Evolutionary conservation across 306 rosid genomes (phyloP).

Genomic region (Prunus persica): Prunus_persica_NCBIv2 NC_034016.1:12667001-12667500

Average conservation of each 20-base stretch:
- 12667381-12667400: slow-evolving; percentile 18
- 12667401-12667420: slow-evolving; percentile 21
- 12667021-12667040: neutral
- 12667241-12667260: slow-evolving; percentile 51
- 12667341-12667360: slow-evolving; percentile 23
- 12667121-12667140: slow-evolving; percentile 64
- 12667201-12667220: slow-evolving; percentile 37
- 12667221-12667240: slow-evolving; percentile 51
- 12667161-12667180: slow-evolving; percentile 41
- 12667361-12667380: slow-evolving; percentile 27
- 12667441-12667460: neutral
- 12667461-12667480: slow-evolving; percentile 27
- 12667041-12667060: neutral
- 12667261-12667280: slow-evolving; percentile 34
- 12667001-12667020: neutral
- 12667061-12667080: neutral
- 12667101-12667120: slow-evolving; percentile 49
- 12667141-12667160: slow-evolving; percentile 46
- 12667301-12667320: slow-evolving; percentile 48
- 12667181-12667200: slow-evolving; percentile 27
- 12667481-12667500: slow-evolving; percentile 5
- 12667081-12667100: slow-evolving; percentile 29
- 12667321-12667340: slow-evolving; percentile 48
- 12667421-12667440: slow-evolving; percentile 32
- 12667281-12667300: slow-evolving; percentile 37